phyloP scores from a whole-genome alignment of 768 basidiomycete species.

The Saitozyma sp. region DNA sequence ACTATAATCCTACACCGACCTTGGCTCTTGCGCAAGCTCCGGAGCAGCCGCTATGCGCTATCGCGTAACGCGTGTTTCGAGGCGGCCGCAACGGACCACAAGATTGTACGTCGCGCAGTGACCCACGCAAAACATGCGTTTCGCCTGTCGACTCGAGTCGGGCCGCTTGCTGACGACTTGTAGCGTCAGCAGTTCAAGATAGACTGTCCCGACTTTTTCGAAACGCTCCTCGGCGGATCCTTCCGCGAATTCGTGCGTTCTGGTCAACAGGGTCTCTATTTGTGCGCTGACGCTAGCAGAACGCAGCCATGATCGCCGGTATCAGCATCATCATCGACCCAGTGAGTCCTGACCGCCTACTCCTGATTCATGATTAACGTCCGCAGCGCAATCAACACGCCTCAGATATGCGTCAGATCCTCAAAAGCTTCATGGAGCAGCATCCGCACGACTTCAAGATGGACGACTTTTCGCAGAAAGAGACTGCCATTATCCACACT shows the following conservation, averaged over 20 bases:
- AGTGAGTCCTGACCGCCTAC: constrained; percentile 13
- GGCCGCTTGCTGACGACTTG: background rate
- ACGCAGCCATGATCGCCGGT: constrained; percentile 50
- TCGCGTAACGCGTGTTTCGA: constrained; percentile 88
- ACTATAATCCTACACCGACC: constrained; percentile 61
- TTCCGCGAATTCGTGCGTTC: constrained; percentile 50
- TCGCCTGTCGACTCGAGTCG: background rate
- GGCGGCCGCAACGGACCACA: constrained; percentile 81
- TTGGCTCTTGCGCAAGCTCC: constrained; percentile 75
- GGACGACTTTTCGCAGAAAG: constrained; percentile 49
- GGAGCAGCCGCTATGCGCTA: constrained; percentile 74
- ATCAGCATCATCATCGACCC: constrained; percentile 49
- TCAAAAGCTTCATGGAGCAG: constrained; percentile 47
- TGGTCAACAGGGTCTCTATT: background rate
- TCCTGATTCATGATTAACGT: background rate
- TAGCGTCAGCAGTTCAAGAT: constrained; percentile 50
- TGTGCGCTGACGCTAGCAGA: constrained; percentile 25
- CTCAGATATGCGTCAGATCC: constrained; percentile 45
- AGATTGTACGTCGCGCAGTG: constrained; percentile 55
- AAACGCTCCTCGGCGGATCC: constrained; percentile 44
- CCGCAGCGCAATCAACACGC: constrained; percentile 35
- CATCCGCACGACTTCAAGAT: constrained; percentile 40
- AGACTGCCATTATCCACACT: constrained; percentile 40
- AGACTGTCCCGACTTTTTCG: constrained; percentile 46
- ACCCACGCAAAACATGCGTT: background rate